Base-by-base conservation (phyloP, 1,139 yeast genomes). In the Nakaseomyces delphensis region DNA sequence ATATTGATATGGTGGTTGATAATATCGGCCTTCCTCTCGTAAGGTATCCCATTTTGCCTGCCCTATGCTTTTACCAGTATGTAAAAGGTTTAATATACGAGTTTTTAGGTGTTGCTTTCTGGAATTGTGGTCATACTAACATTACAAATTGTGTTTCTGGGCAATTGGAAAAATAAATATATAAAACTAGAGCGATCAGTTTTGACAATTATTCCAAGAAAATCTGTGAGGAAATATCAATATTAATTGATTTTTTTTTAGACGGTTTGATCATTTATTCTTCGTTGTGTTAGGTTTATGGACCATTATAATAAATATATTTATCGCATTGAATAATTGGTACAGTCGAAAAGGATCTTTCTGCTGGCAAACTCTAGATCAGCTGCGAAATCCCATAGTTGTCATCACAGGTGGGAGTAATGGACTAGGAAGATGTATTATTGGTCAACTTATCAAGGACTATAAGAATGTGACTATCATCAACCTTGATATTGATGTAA, bases 321-420 rank as follows among this genome's bases (percentile, higher is more conserved):
- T 42, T 13, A 8, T 45, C 7, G 11, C 9, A 9, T 4, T 43
- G 11, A 49, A 52, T 35, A 14, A 15, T 3, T 39, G 39, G 36
- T 47, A 30, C 21, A 51, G 52, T 19, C 14, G 16, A 1, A 24
- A 41, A 24, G 51, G 50, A 2, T 23, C 9, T 19, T 10, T n/a
- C 13, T 10, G 15, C 2, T 46, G 48, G 49, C 24, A 28, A n/a
- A 18, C 21, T 13, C 23, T 40, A 42, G 21, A n/a, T 48, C n/a
- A 45, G 25, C 20, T 50, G 52, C 11, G 49, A 21, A 21, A 19
- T 27, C 40, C 40, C 16, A 28, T n/a, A 11, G 35, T 38, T 7
- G 23, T 38, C n/a, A 38, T 38, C 2, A 80, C 89, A 0, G 89
- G 89, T 1, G 87, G 84, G 0, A 69, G 80, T 25, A 61, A 66